Percentiles rank a stretch among this genome's conserved stretches.
Evolutionary conservation across 495 filamentous ascomycete genomes (phyloP).

Genomic region (Penicilliopsis zonata): DNA sequence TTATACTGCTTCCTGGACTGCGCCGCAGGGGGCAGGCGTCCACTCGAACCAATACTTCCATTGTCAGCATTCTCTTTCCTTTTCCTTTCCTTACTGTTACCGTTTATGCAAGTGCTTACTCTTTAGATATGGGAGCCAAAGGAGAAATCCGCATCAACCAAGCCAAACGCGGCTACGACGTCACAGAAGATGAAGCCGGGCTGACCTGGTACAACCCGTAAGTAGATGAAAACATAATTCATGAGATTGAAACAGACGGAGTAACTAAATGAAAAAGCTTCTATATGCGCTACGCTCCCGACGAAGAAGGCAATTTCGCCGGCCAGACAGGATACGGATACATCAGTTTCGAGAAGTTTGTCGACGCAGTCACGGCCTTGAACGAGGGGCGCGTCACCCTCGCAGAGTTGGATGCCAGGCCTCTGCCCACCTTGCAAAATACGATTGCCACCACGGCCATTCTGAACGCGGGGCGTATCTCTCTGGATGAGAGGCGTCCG

Average conservation of each 20-base stretch:
- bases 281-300: constrained; percentile 93
- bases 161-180: constrained; percentile 88
- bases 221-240: no score
- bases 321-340: constrained; percentile 91
- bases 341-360: constrained; percentile 90
- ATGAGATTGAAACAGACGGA: no score
- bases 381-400: constrained; percentile 61
- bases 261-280: no score
- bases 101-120: no score
- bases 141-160: constrained; percentile 88
- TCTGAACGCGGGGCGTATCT: constrained; percentile 70
- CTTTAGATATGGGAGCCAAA: constrained; percentile 55
- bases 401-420: constrained; percentile 63
- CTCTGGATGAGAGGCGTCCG: constrained; percentile 67
- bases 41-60: constrained; percentile 96
- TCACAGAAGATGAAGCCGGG: constrained; percentile 65
- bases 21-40: constrained; percentile 81
- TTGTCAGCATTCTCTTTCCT: constrained; percentile 31
- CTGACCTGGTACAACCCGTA: constrained; percentile 76
- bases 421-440: constrained; percentile 74
- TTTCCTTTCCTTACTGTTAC: neutral
- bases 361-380: constrained; percentile 70
- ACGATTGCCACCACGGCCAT: constrained; percentile 89
- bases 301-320: constrained; percentile 88
- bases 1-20: constrained; percentile 91